Percentiles rank a stretch among this genome's conserved stretches.
phyloP scores from a whole-genome alignment of 257 asterid species.

The Solanum tarapatanum region DNA sequence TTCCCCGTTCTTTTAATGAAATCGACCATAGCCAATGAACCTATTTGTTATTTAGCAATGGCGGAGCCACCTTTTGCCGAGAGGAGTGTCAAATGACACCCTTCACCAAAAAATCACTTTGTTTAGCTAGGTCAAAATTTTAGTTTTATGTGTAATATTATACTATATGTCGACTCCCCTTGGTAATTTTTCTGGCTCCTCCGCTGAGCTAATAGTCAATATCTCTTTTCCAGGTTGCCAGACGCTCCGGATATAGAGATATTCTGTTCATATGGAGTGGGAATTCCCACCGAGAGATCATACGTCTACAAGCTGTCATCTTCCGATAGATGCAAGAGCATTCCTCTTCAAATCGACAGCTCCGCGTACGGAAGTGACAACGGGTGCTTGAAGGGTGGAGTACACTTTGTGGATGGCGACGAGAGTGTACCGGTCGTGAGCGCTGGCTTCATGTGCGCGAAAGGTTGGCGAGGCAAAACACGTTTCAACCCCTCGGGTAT shows the following conservation, averaged over 20 bases:
- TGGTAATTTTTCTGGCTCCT: not conserved
- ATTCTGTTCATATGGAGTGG: constrained; percentile 63
- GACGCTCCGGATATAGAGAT: constrained; percentile 86
- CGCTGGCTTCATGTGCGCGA: constrained; percentile 79
- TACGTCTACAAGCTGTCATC: constrained; percentile 60
- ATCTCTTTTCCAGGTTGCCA: constrained; percentile 49
- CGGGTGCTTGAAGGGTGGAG: constrained; percentile 74
- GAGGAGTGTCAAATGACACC: not conserved
- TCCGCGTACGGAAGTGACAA: constrained; percentile 47
- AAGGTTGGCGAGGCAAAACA: constrained; percentile 76
- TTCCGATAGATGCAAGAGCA: constrained; percentile 46
- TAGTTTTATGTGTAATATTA: not conserved
- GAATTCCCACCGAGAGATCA: constrained; percentile 78
- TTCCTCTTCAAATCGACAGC: constrained; percentile 74
- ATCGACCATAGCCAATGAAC: not conserved
- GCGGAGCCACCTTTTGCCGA: not conserved
- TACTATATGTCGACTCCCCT: not conserved
- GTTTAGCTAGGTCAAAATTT: not conserved
- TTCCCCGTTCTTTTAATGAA: not conserved
- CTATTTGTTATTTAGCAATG: not conserved
- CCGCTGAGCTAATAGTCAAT: not conserved
- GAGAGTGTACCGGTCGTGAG: constrained; percentile 62
- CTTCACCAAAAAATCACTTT: not conserved
- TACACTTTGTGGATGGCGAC: constrained; percentile 67
- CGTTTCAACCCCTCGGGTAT: constrained; percentile 80